Conservation (phyloP, 495 filamentous ascomycete species). For the Lichenothelia convexa region DNA sequence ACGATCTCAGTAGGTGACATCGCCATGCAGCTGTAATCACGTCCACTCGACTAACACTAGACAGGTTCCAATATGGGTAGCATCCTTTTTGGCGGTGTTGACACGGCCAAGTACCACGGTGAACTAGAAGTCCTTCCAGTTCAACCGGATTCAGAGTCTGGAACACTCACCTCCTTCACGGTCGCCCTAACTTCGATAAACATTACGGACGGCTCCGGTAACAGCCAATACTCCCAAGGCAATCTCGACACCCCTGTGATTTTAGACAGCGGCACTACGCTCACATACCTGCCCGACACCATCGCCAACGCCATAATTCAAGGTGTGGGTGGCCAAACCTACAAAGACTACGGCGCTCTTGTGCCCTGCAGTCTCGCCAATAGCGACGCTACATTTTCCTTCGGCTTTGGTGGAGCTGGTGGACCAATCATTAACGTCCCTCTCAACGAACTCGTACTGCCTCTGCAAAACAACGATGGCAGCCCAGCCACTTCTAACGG, state of each 20-base stretch:
- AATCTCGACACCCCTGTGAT: conserved; percentile 60
- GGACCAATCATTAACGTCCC: conserved; percentile 56
- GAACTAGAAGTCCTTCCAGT: conserved; percentile 60
- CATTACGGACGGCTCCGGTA: conserved; percentile 28
- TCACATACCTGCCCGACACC: conserved; percentile 67
- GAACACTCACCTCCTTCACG: conserved; percentile 51
- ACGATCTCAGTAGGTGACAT: too few species aligned
- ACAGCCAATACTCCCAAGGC: conserved; percentile 35
- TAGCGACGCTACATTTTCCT: conserved; percentile 27
- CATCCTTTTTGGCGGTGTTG: conserved; percentile 84
- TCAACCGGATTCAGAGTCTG: conserved; percentile 15
- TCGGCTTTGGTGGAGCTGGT: conserved; percentile 59
- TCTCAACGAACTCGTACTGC: conserved; percentile 54
- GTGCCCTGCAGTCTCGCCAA: conserved; percentile 51
- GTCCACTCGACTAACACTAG: too few species aligned
- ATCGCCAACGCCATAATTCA: conserved; percentile 46
- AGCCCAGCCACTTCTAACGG: too few species aligned
- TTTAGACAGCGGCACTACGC: conserved; percentile 80
- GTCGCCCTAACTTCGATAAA: conserved; percentile 57
- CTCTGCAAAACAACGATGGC: conserved; percentile 27
- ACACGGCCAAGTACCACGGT: conserved; percentile 61
- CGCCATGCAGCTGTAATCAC: too few species aligned
- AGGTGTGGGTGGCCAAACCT: conserved; percentile 44
- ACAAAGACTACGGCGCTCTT: conserved; percentile 38
- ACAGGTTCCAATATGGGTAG: conserved; percentile 46